Base-by-base conservation (phyloP, 2,329 filamentous ascomycete species). In the Pseudogymnoascus sp. region DNA sequence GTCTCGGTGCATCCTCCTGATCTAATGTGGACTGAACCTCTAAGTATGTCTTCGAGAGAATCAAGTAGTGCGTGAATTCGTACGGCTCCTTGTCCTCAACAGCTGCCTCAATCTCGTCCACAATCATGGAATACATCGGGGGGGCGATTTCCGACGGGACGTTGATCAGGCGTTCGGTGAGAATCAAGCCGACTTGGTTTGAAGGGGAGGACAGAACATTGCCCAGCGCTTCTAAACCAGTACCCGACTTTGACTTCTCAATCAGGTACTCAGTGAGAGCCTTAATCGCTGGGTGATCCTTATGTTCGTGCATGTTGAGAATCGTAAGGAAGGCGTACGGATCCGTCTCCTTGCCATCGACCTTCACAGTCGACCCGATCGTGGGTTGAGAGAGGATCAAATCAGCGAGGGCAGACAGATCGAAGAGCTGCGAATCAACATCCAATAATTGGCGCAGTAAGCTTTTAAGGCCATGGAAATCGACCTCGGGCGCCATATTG, bases 101-200 rank as follows among this genome's bases (percentile, higher is more conserved):
- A 0, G 95, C 95, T 73, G 88, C 93, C 71, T 88, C 82, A 61
- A 99, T 87, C 81, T 99, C 95, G 72, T 97, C 92, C 59, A 90
- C 80, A 61, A 99, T 84, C 91, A 97, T 96, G 61, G 83, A 86
- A 82, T 97, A 97, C 85, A 97, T 89, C 3, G 95, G 93, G 31
- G 95, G 93, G 13, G 92, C 86, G 67, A 96, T 87, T 76, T 97
- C 91, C 14, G 90, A 81, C n/a, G 95, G 95, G 81, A 97, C 93
- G 79, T 99, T 99, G 80, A 99, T 92, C 70, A 97, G 81, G 21
- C 93, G 86, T 76, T 99, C 95, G 2, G 91, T 90, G n/a, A 99
- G 81, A 29, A 99, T 83, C 14, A 99, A 79, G 3, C 92, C 95
- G 63, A 97, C 83, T 63, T 91, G 86, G 0, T 78, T 75, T 63